Conservation (phyloP, 148 eudicot species). For the Gaultheria prostrata region DNA sequence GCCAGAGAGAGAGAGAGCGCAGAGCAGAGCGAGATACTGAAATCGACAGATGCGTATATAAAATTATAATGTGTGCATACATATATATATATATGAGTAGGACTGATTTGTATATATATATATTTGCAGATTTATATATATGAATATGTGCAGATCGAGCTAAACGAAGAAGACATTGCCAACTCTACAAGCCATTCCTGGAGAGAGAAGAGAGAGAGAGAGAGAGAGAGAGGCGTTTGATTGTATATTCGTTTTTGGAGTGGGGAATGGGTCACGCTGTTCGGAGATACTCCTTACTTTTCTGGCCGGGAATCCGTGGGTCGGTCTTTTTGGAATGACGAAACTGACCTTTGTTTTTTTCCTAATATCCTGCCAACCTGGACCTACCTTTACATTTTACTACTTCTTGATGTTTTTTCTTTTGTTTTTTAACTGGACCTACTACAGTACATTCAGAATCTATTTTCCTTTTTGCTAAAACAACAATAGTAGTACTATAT, state of each 20-base stretch:
- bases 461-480: no score
- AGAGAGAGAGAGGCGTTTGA: background rate
- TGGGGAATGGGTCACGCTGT: background rate
- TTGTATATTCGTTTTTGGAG: no score
- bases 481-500: no score
- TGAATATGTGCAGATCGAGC: background rate
- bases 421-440: no score
- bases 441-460: no score
- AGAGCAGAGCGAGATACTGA: background rate
- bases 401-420: no score
- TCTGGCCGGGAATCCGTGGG: background rate
- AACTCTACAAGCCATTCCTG: constrained; percentile 42
- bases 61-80: background rate
- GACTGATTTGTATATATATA: background rate
- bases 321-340: background rate
- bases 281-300: background rate
- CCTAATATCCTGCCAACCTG: background rate
- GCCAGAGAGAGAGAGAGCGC: background rate
- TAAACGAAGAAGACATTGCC: constrained; percentile 34
- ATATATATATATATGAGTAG: background rate
- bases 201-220: background rate
- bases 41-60: background rate
- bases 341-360: background rate
- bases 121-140: background rate
- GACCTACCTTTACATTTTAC: no score